Base-by-base conservation (phyloP, 208 protist species). In the Trypanosoma caninum region DNA sequence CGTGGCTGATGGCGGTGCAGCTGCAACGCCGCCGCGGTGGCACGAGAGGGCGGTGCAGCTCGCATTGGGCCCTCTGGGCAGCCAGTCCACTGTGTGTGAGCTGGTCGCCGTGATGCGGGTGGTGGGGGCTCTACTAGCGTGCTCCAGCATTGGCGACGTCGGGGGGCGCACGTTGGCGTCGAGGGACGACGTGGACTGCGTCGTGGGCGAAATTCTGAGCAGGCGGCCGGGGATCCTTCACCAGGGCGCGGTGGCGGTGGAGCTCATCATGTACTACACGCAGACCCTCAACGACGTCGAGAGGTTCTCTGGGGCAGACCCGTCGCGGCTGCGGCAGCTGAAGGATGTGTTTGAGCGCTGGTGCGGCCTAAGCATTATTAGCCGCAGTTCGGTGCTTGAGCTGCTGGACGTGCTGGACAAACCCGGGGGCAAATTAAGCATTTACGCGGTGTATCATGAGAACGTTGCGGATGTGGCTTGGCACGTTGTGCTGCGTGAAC, bases 261-360 rank as follows among this genome's bases (percentile, higher is more conserved):
- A 94, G 61, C 61, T 85, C n/a, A 74, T 91, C 33, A 74, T 86
- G 72, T 69, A 85, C 68, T 72, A 72, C 54, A 78, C 76, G 54
- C 80, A 87, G 57, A 45, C 66, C 40, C 35, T 80, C 6, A 62
- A 51, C 50, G 63, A 52, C 40, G 46, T 40, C 34, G 51, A 47
- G 45, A 44, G 45, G 38, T 30, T 35, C 40, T 16, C 71, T 28
- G 42, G 59, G 52, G 40, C 38, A 31, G 69, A 82, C 44, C 63
- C 47, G n/a, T 37, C 63, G 23, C 69, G 79, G 33, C 72, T 90
- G 8, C 55, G 68, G 37, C 42, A 67, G 31, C 62, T 94, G 33
- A 75, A 76, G 11, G 63, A 76, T 22, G 64, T 71, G 33, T 83
- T 92, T 69, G 51, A 60, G 20, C 72, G 72, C 9, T 94, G 84